Conservation (phyloP, 306 rosid genomes). For the Cicer judaicum region DNA sequence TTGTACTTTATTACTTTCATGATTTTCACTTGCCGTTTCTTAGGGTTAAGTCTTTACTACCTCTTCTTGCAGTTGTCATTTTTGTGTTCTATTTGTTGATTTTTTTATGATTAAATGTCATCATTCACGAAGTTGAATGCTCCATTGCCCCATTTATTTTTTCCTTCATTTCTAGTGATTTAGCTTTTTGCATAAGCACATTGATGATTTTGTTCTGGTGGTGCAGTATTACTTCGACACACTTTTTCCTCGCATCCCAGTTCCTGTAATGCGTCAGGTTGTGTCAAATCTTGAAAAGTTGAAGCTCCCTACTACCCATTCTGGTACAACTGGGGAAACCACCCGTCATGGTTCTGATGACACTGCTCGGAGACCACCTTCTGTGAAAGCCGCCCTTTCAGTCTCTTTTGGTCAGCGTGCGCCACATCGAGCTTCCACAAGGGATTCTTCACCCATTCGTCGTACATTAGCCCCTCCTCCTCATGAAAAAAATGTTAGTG, state of each 20-base stretch:
- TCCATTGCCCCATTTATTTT: conserved; percentile 11
- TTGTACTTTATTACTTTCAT: no score
- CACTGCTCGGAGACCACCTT: conserved; percentile 97
- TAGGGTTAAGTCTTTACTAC: conserved; percentile 7
- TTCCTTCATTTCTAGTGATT: background rate
- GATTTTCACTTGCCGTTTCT: background rate
- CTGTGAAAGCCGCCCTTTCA: conserved; percentile 96
- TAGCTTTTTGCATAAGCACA: conserved; percentile 33
- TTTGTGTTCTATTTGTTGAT: conserved; percentile 26
- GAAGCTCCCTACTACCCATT: conserved; percentile 82
- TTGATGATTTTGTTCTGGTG: conserved; percentile 46
- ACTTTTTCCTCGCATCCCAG: conserved; percentile 96
- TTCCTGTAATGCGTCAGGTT: conserved; percentile 94
- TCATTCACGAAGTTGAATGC: conserved; percentile 23
- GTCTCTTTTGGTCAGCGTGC: conserved; percentile 99
- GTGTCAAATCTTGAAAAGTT: conserved; percentile 74
- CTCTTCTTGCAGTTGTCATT: conserved; percentile 5
- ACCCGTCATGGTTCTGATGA: conserved; percentile 93
- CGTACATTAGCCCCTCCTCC: conserved; percentile 65
- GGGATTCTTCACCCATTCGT: conserved; percentile 97
- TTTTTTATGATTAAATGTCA: conserved; percentile 19
- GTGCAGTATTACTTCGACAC: conserved; percentile 98
- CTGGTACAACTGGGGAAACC: conserved; percentile 86
- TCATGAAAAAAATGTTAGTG: conserved; percentile 62
- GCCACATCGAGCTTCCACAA: conserved; percentile 95